A percentile compares a stretch with the other conserved stretches of the same genome.
Conservation (phyloP, 805 yeast species). For the Lachancea sp. region DNA sequence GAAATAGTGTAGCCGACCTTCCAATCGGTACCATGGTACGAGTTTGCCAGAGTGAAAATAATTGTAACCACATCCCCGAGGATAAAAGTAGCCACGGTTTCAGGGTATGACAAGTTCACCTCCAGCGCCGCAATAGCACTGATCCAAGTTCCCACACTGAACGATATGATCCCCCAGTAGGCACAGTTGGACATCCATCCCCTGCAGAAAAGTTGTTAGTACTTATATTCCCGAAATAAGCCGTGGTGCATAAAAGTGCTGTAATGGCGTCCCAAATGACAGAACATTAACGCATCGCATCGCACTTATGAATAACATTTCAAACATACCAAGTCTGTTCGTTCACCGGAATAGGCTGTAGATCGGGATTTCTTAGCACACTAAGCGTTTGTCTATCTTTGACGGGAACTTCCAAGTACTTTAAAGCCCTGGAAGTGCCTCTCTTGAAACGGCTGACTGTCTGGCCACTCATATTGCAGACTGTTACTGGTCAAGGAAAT, state of each 20-base stretch:
- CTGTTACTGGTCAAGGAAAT: background rate
- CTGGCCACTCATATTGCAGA: background rate
- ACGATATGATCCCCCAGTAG: conserved; percentile 42
- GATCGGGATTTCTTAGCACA: conserved; percentile 32
- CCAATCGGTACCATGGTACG: conserved; percentile 44
- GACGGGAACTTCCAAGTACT: conserved; percentile 30
- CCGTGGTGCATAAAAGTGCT: no score
- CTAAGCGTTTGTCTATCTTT: conserved; percentile 27
- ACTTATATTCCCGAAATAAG: background rate
- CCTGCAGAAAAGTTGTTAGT: conserved; percentile 1
- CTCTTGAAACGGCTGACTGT: background rate
- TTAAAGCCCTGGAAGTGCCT: conserved; percentile 4
- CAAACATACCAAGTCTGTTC: conserved; percentile 33
- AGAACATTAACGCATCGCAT: no score
- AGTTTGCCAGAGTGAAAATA: conserved; percentile 39
- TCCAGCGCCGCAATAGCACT: conserved; percentile 41
- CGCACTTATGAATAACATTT: background rate
- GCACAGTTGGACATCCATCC: conserved; percentile 30
- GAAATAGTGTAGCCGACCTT: conserved; percentile 44
- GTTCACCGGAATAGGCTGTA: conserved; percentile 23
- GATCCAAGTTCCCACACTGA: conserved; percentile 42
- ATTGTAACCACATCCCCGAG: conserved; percentile 44
- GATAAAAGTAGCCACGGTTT: conserved; percentile 40
- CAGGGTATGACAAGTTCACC: conserved; percentile 41
- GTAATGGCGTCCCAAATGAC: no score